Base-by-base conservation (phyloP, 805 yeast genomes). In the Nakazawaea laoshanensis region DNA sequence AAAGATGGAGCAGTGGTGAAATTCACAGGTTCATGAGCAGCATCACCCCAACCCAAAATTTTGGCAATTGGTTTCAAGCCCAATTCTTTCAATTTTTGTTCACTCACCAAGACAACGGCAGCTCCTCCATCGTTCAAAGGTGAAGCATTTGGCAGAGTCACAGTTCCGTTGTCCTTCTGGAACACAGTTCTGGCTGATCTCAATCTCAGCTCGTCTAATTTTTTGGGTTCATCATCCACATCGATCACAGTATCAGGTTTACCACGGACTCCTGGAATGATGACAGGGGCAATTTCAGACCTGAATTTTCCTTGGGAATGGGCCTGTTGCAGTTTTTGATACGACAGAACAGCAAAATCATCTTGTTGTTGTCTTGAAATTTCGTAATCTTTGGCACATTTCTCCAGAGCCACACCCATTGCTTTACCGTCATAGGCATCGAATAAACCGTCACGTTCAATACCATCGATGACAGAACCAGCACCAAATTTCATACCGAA, bases 51-150 rank as follows among this genome's bases (percentile, higher is more conserved):
- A 40, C 96, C 94, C 34, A 72, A 55, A 49, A 92, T 79, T 58
- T 77, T 76, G 40, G 96, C 97, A 42, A 92, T 56, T 43, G 99
- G 98, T 55, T 67, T 86, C 53, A 92, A 65, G 29, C 81, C 80
- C 48, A 87, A 74, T 69, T 88, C 95, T 56, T 76, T 74, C 49
- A 88, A 69, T 66, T 88, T 87, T 42, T 64, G 64, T 54, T 75
- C 96, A 38, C 95, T 82, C 33, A 86, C 92, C 45, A 92, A 70
- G 28, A 92, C 67, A 24, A 92, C 74, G 31, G 97, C 97, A 36
- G 97, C 96, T 56, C 86, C 97, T 62, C 99, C 99, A 59, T 92
- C 99, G 59, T 89, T 92, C 50, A 92, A 69, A 52, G 94, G 86
- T 19, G 96, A 86, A 19, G 97, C 94, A 57, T 92, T 94, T 48